Evolutionary conservation across 176 grass and related monocot genomes (phyloP).

Genomic region (Chloris gayana): DNA sequence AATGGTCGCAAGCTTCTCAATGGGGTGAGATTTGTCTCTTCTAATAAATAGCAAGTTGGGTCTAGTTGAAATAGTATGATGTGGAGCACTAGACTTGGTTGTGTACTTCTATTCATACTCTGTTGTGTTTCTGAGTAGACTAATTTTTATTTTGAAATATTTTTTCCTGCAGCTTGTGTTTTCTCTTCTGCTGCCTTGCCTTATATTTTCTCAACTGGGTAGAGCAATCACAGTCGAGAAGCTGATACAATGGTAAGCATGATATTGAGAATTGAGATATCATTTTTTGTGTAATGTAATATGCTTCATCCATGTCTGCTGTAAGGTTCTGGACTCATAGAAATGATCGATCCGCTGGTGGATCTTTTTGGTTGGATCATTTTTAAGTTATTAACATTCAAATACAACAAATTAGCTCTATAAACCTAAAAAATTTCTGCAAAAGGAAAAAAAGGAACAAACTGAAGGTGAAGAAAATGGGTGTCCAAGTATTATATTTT

Average conservation of each 20-base stretch:
- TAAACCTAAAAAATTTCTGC: not conserved
- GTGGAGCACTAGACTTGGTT: not conserved
- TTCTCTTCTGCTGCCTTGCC: slow-evolving; percentile 95
- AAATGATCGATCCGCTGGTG: not conserved
- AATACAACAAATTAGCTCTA: not conserved
- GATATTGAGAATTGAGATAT: not conserved
- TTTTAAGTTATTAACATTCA: slow-evolving; percentile 1
- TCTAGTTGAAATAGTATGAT: slow-evolving; percentile 19
- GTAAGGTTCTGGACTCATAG: not conserved
- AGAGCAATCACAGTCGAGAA: slow-evolving; percentile 84
- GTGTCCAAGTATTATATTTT: slow-evolving; percentile 3
- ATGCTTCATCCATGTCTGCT: not conserved
- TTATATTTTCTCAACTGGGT: slow-evolving; percentile 96
- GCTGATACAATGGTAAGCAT: slow-evolving; percentile 80
- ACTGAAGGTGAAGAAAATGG: not conserved
- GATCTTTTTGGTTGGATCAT: not conserved
- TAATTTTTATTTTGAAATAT: slow-evolving; percentile 37
- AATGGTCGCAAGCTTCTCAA: slow-evolving; percentile 95
- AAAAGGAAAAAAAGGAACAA: not conserved
- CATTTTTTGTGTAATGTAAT: not conserved
- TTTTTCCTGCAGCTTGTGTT: slow-evolving; percentile 81
- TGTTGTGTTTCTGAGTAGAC: not conserved
- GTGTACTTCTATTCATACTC: not conserved
- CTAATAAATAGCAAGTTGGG: slow-evolving; percentile 28
- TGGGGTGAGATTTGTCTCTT: slow-evolving; percentile 63